phyloP scores from a whole-genome alignment of 176 grass and related monocot genomes.

The Saccharum spontaneum region DNA sequence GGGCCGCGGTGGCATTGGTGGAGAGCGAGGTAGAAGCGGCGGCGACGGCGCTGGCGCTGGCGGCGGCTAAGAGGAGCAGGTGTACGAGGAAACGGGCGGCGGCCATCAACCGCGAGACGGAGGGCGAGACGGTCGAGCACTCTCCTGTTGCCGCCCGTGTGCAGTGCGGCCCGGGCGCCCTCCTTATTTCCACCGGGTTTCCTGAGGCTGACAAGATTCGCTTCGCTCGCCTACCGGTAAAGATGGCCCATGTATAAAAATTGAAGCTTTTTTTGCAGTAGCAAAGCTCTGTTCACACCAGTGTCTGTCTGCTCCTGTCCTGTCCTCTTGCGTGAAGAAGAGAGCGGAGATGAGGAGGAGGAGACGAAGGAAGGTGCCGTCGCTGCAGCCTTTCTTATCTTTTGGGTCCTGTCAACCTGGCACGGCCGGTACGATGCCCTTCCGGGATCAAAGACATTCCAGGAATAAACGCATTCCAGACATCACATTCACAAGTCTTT shows the following conservation, averaged over 20 bases:
- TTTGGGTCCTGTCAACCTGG: background rate
- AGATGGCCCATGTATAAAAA: background rate
- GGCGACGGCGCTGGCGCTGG: background rate
- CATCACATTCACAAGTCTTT: no score
- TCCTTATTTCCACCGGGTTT: conserved; percentile 2
- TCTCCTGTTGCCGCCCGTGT: background rate
- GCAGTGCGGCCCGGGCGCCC: background rate
- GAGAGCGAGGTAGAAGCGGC: conserved; percentile 25
- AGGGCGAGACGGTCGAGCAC: background rate
- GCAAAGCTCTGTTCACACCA: conserved; percentile 35
- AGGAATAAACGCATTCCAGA: no score
- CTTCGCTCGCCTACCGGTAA: conserved; percentile 21
- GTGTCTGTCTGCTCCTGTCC: background rate
- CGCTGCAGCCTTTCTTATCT: background rate
- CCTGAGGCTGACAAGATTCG: background rate
- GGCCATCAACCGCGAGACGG: conserved; percentile 34
- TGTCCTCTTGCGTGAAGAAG: background rate
- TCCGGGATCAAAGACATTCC: background rate
- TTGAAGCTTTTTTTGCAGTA: background rate
- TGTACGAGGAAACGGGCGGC: conserved; percentile 35
- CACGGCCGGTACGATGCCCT: background rate
- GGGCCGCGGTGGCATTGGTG: conserved; percentile 33
- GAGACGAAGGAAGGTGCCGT: conserved; percentile 10
- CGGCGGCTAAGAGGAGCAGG: conserved; percentile 12
- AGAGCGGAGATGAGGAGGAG: no score